Evolutionary conservation across 2,329 filamentous ascomycete genomes (phyloP).

Genomic region (Diaporthe capsici): DNA sequence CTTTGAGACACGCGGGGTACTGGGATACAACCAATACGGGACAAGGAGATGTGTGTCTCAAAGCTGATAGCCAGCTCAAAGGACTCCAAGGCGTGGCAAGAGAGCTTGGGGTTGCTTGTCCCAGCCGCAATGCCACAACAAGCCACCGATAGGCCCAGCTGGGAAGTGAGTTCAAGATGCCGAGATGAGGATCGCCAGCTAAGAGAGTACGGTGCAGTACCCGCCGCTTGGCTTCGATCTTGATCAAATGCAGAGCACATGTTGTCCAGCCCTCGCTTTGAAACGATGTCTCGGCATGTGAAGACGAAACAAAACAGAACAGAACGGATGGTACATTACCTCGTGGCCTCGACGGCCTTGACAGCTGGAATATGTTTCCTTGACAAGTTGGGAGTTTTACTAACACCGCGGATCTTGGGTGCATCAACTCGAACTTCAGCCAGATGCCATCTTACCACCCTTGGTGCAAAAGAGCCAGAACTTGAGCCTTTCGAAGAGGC

Average conservation of each 20-base stretch:
- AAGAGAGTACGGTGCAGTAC: not conserved
- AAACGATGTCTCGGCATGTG: not conserved
- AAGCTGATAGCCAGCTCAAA: not conserved
- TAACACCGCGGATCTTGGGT: too few species aligned
- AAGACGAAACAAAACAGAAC: not conserved
- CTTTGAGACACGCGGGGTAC: not conserved
- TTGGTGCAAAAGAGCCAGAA: not conserved
- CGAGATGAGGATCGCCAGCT: slow-evolving; percentile 2
- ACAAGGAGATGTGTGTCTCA: not conserved
- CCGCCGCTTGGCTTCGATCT: slow-evolving; percentile 15
- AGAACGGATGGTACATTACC: not conserved
- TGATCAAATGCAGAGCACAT: not conserved
- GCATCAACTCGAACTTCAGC: not conserved
- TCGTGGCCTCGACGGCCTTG: not conserved
- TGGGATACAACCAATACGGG: not conserved
- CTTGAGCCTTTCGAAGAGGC: not conserved
- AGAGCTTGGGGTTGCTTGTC: not conserved
- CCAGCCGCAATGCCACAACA: not conserved
- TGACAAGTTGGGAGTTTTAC: not conserved
- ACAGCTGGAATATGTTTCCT: not conserved
- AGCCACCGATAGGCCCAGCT: not conserved
- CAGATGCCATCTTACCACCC: not conserved
- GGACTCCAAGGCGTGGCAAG: not conserved
- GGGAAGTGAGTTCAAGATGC: not conserved
- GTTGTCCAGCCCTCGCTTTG: not conserved